A percentile compares a stretch with the other conserved stretches of the same genome.
Evolutionary conservation across 2,329 filamentous ascomycete genomes (phyloP).

Genomic region (Colletotrichum agaves): DNA sequence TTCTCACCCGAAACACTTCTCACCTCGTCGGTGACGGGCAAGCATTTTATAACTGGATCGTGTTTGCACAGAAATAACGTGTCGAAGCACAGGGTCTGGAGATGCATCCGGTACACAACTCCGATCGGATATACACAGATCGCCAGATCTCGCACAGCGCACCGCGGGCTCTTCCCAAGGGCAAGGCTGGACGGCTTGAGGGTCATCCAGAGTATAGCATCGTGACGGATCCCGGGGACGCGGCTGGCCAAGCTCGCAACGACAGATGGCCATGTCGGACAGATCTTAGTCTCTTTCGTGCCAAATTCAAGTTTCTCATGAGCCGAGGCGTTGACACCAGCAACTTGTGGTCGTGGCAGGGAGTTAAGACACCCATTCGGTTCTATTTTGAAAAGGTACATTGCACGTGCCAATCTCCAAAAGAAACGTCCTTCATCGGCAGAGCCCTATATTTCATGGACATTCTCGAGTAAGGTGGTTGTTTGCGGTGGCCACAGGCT

Average conservation of each 20-base stretch:
- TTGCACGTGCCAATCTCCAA: background rate
- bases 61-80: conserved; percentile 50
- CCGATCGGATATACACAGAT: conserved; percentile 44
- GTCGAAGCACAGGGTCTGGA: conserved; percentile 44
- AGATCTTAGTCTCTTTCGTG: conserved; percentile 41
- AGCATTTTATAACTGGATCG: conserved; percentile 46
- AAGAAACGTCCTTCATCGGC: background rate
- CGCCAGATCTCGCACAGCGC: conserved; percentile 39
- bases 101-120: conserved; percentile 42
- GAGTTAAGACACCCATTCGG: background rate
- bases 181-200: conserved; percentile 41
- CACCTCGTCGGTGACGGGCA: conserved; percentile 50
- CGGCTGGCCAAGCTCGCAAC: conserved; percentile 47
- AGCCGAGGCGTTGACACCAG: background rate
- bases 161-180: conserved; percentile 39
- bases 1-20: conserved; percentile 43
- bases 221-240: conserved; percentile 44
- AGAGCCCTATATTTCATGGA: background rate
- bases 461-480: background rate
- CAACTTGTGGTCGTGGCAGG: background rate
- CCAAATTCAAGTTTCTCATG: conserved; percentile 7
- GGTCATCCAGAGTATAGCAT: conserved; percentile 48
- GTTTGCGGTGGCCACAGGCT: background rate
- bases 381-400: conserved; percentile 9
- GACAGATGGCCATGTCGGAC: conserved; percentile 45